These are phyloP conservation scores for Colletotrichum orchidophilum DNA, from an alignment of 2,329 filamentous ascomycete species.

Conservation along the genomic window DNA sequence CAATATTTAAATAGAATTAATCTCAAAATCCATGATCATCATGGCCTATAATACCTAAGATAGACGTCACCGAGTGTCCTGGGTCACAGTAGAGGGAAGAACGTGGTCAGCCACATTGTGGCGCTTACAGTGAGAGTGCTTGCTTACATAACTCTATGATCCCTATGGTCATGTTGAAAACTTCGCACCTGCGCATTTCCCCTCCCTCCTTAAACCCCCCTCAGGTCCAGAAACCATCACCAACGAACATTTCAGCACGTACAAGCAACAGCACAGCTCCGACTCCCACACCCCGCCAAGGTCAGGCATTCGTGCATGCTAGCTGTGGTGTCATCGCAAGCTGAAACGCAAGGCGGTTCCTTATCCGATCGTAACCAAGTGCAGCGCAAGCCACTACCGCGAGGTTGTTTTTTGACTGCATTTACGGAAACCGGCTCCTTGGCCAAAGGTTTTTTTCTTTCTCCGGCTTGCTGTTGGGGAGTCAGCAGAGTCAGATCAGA, in stretches of 20 bases:
- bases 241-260: slow-evolving; percentile 41
- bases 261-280: slow-evolving; percentile 16
- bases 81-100: too few relatives aligned
- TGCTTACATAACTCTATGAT: not conserved
- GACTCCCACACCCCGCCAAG: slow-evolving; percentile 23
- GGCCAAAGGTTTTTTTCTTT: not conserved
- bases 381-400: slow-evolving; percentile 21
- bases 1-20: too few relatives aligned
- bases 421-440: not conserved
- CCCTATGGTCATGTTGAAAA: slow-evolving; percentile 33
- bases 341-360: slow-evolving; percentile 19
- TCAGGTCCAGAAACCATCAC: slow-evolving; percentile 37
- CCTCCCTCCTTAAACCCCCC: slow-evolving; percentile 38
- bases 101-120: slow-evolving; percentile 2
- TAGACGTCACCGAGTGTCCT: too few relatives aligned
- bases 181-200: slow-evolving; percentile 40
- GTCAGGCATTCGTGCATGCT: slow-evolving; percentile 33
- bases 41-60: too few relatives aligned
- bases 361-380: slow-evolving; percentile 11
- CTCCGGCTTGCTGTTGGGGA: not conserved
- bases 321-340: slow-evolving; percentile 32
- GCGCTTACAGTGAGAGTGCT: not conserved
- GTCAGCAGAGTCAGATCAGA: slow-evolving; percentile 6
- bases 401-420: not conserved
- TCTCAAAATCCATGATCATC: too few relatives aligned